Base-by-base conservation (phyloP, 441 rosid genomes). In the Arabidopsis lyrata region DNA sequence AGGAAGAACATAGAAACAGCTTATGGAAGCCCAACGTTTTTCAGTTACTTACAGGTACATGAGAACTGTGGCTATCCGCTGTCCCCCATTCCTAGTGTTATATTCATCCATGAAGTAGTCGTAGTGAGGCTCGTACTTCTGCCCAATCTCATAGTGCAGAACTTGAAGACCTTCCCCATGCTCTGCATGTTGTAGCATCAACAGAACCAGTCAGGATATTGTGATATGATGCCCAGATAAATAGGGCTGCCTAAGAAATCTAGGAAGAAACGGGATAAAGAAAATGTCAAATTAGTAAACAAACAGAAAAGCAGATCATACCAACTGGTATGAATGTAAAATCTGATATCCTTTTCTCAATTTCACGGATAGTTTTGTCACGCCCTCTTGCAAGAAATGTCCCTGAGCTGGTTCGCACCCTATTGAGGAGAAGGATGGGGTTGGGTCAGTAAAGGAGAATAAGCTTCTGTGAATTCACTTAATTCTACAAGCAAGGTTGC, bases 111-210 rank as follows among this genome's bases (percentile, higher is more conserved):
- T 67, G 77, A 87, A 87, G 82, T 85, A 89, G 72, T 89, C 95
- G 66, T 66, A 86, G 66, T 89, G 95, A 78, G 90, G 90, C 69
- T 83, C 92, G 56, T 85, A 87, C 70, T 89, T 86, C 49, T 89
- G 90, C 38, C 95, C 92, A 36, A 73, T 86, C 78, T 89, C 89
- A 66, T 89, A 87, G 57, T 87, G 95, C 67, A 89, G 90, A 27
- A 87, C 74, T 81, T 87, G 95, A 67, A 89, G 90, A 65, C 92
- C 89, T 74, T 86, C 92, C 65, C 95, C 95, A 18, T 89, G 74
- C 70, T 87, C 95, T 89, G 86, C 64, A 73, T 27, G 70, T 61
- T 55, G 18, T 48, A 47, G 63, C 68, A 64, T 56, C 74, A 36
- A 70, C 49, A 63, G 16, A 63, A 70, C 29, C 34, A 38, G 45